Evolutionary conservation across 805 yeast genomes (phyloP).

Genomic region (Suhomyces kilbournensis): DNA sequence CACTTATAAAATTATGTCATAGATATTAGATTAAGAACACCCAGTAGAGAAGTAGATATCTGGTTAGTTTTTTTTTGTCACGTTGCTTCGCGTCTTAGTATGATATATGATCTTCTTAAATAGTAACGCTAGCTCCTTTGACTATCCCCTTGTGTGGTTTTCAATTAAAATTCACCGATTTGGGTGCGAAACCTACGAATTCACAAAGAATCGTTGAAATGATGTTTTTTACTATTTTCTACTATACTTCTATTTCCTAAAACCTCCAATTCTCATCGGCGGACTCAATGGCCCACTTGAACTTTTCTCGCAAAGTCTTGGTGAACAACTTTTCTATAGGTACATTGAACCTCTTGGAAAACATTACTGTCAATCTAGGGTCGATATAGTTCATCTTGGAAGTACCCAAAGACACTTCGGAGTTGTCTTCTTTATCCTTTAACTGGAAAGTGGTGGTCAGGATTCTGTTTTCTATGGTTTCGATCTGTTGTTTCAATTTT

Average conservation of each 20-base stretch:
- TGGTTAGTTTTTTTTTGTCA: too few species aligned
- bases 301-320: conserved; percentile 87
- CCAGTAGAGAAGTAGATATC: too few species aligned
- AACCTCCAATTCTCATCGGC: conserved; percentile 87
- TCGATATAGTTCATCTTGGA: conserved; percentile 94
- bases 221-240: too few species aligned
- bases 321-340: conserved; percentile 92
- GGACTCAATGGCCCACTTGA: conserved; percentile 93
- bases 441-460: conserved; percentile 66
- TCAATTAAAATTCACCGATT: neutral
- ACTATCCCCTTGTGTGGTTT: neutral
- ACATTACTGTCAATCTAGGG: conserved; percentile 87
- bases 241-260: conserved; percentile 24
- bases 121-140: neutral
- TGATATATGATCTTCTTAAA: too few species aligned
- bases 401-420: conserved; percentile 89
- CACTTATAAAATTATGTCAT: too few species aligned
- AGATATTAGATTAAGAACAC: too few species aligned
- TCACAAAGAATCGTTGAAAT: too few species aligned
- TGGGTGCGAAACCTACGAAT: neutral
- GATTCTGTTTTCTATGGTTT: conserved; percentile 69
- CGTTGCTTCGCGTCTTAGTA: too few species aligned
- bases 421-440: conserved; percentile 91
- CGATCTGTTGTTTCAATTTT: conserved; percentile 68
- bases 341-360: conserved; percentile 78